Evolutionary conservation across 164 flowering plant genomes (phyloP).

Genomic region (Macadamia tetraphylla): DNA sequence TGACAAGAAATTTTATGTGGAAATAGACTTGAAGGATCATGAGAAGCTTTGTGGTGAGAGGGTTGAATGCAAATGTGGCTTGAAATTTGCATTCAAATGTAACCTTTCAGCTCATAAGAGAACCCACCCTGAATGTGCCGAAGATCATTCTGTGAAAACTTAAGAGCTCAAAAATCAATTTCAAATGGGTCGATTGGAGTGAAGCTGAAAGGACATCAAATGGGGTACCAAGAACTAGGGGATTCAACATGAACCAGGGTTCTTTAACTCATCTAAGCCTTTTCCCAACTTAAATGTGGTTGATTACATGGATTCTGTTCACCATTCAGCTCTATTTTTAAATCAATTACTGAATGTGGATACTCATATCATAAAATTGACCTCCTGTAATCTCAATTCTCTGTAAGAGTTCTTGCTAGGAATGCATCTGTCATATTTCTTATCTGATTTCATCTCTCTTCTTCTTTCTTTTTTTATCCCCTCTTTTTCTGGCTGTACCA

Average conservation of each 20-base stretch:
- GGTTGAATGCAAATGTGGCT: conserved; percentile 10
- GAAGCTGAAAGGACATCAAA: background rate
- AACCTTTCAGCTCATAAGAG: conserved; percentile 11
- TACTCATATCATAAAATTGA: no score
- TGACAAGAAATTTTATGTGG: conserved; percentile 10
- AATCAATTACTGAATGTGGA: no score
- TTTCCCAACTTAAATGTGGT: background rate
- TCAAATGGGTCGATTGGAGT: background rate
- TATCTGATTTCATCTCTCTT: no score
- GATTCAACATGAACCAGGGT: background rate
- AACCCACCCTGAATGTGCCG: conserved; percentile 8
- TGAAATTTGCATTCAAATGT: conserved; percentile 12
- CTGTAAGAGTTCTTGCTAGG: background rate
- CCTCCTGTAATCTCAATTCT: background rate
- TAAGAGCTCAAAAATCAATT: background rate
- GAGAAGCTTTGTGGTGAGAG: conserved; percentile 8
- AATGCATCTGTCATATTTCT: background rate
- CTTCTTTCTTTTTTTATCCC: no score
- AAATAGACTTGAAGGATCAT: conserved; percentile 10
- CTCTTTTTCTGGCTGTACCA: no score
- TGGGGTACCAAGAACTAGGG: background rate
- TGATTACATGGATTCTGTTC: no score
- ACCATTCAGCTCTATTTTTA: no score
- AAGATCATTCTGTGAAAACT: background rate
- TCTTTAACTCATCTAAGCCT: background rate